phyloP scores from a whole-genome alignment of 495 filamentous ascomycete species.

The Neurospora sp. region DNA sequence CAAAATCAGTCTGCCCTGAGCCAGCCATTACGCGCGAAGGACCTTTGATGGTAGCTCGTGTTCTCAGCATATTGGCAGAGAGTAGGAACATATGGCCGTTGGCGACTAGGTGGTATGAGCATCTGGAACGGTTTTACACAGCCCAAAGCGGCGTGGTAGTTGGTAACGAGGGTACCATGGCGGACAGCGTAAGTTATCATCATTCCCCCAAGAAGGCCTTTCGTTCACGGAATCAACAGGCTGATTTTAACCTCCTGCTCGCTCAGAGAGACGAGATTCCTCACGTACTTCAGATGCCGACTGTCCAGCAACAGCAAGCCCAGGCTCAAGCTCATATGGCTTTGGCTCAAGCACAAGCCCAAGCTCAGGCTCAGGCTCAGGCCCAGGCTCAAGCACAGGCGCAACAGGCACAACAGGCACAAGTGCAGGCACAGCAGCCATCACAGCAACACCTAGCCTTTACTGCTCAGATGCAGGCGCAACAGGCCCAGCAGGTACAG shows the following conservation, averaged over 20 bases:
- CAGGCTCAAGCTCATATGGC: constrained; percentile 1
- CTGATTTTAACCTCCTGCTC: neutral
- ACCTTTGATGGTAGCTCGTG: constrained; percentile 28
- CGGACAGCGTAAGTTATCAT: constrained; percentile 30
- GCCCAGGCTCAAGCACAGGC: neutral
- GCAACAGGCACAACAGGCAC: neutral
- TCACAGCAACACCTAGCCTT: constrained; percentile 1
- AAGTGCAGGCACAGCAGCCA: neutral
- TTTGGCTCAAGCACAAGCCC: neutral
- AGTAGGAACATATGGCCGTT: constrained; percentile 37
- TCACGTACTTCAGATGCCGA: constrained; percentile 18
- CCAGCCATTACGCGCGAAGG: constrained; percentile 24
- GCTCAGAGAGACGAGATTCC: constrained; percentile 22
- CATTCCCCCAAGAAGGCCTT: neutral
- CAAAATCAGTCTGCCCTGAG: constrained; percentile 26
- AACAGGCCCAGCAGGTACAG: neutral
- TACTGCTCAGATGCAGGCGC: neutral
- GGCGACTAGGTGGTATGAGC: constrained; percentile 34
- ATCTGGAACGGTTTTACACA: constrained; percentile 31
- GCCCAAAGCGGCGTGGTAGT: constrained; percentile 23
- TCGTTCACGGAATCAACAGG: neutral
- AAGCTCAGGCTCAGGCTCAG: neutral
- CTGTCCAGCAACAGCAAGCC: constrained; percentile 3
- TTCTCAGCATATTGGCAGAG: constrained; percentile 28
- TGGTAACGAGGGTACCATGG: constrained; percentile 34